Evolutionary conservation across 345 rosid genomes (phyloP).

Genomic region (Heritiera fomes): DNA sequence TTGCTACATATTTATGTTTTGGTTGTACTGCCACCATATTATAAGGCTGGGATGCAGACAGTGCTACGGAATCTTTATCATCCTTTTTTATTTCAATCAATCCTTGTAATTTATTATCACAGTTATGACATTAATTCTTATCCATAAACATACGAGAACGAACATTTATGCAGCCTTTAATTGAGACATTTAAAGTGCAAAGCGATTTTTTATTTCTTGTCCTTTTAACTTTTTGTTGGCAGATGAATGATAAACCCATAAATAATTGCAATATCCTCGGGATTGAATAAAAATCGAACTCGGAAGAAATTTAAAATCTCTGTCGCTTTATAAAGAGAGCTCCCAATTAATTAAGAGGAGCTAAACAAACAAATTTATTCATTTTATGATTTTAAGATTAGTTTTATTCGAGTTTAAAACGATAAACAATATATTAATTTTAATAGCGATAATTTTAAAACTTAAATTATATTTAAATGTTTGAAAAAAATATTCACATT

Average conservation of each 20-base stretch:
- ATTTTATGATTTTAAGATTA: too few relatives aligned
- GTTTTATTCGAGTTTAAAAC: too few relatives aligned
- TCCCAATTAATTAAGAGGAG: too few relatives aligned
- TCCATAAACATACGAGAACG: not conserved
- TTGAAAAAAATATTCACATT: too few relatives aligned
- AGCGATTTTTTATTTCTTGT: not conserved
- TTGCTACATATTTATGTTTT: too few relatives aligned
- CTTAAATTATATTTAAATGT: too few relatives aligned
- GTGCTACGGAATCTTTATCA: not conserved
- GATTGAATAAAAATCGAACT: not conserved
- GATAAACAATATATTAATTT: too few relatives aligned
- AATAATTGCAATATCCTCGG: not conserved
- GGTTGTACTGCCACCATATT: not conserved
- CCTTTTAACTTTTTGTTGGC: not conserved
- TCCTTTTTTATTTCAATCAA: constrained; percentile 16
- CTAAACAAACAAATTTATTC: too few relatives aligned
- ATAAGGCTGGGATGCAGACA: not conserved
- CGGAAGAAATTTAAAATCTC: too few relatives aligned
- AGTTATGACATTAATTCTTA: not conserved
- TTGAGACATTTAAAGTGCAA: not conserved
- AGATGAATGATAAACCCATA: not conserved
- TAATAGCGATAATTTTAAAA: too few relatives aligned
- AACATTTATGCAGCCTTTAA: not conserved
- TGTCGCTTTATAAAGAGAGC: too few relatives aligned
- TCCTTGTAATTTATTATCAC: not conserved